Conservation (phyloP, 768 basidiomycete species). For the Daedalea quercina region DNA sequence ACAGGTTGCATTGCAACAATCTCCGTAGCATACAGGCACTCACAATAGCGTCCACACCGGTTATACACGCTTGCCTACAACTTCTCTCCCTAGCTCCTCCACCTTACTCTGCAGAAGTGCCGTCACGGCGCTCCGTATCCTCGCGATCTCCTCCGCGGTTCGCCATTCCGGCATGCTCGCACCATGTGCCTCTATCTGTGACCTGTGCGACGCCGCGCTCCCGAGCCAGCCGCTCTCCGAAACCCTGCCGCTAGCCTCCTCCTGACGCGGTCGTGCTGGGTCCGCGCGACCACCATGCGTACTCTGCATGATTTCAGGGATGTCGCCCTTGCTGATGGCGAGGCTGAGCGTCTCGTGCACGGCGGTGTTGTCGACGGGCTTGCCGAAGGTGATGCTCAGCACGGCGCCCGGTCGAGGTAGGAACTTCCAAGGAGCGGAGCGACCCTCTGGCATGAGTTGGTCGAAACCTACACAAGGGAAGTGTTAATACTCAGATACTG, state of each 20-base stretch:
- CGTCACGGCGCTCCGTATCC: slow-evolving; percentile 24
- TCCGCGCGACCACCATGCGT: not conserved
- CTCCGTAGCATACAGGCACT: not conserved
- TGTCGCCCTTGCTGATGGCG: slow-evolving; percentile 1
- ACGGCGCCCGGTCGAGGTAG: slow-evolving; percentile 54
- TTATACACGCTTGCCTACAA: not conserved
- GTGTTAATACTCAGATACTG: not conserved
- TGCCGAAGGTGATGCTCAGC: slow-evolving; percentile 75
- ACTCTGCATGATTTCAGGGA: slow-evolving; percentile 3
- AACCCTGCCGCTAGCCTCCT: slow-evolving; percentile 3
- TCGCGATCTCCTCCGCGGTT: slow-evolving; percentile 7
- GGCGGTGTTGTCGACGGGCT: slow-evolving; percentile 49
- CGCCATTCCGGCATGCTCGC: not conserved
- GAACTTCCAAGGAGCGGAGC: slow-evolving; percentile 67
- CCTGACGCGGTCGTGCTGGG: slow-evolving; percentile 4
- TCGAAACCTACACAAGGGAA: slow-evolving; percentile 56
- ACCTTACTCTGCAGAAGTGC: slow-evolving; percentile 24
- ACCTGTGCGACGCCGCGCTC: slow-evolving; percentile 1
- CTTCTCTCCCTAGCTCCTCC: slow-evolving; percentile 19
- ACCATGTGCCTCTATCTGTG: slow-evolving; percentile 4
- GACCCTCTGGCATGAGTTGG: slow-evolving; percentile 83
- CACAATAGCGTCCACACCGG: not conserved
- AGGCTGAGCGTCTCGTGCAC: slow-evolving; percentile 21
- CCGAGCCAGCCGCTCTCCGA: not conserved
- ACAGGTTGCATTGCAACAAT: not conserved